A percentile compares a stretch with the other conserved stretches of the same genome.
Evolutionary conservation across 352 stramenopile genomes (phyloP).

Genomic region (Pythium dissimile): DNA sequence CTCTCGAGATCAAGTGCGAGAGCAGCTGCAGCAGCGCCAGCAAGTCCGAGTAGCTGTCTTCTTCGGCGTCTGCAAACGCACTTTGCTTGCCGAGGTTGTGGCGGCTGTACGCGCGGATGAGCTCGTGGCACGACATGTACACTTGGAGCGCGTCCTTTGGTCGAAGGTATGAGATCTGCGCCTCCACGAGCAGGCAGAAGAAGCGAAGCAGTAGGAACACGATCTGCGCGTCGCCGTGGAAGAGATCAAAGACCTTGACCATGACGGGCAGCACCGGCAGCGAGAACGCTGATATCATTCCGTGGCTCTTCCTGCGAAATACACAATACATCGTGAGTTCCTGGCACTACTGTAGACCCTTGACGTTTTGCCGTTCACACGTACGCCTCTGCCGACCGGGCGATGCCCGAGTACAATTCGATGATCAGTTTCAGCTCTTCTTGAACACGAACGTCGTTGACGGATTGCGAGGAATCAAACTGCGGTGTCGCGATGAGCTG

Average conservation of each 20-base stretch:
- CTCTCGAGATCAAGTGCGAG: conserved; percentile 75
- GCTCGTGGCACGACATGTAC: conserved; percentile 65
- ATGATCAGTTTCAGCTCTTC: conserved; percentile 77
- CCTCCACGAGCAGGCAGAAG: conserved; percentile 77
- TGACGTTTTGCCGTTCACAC: too few relatives aligned
- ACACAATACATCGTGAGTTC: not conserved
- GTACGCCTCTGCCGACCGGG: conserved; percentile 64
- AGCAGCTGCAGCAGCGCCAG: conserved; percentile 75
- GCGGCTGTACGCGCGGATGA: conserved; percentile 64
- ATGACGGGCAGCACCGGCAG: conserved; percentile 68
- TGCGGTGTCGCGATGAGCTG: conserved; percentile 50
- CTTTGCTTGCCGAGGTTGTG: conserved; percentile 72
- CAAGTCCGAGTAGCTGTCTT: conserved; percentile 75
- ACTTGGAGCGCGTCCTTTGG: conserved; percentile 67
- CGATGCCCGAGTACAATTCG: conserved; percentile 76
- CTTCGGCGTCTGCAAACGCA: conserved; percentile 57
- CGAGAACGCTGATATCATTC: conserved; percentile 58
- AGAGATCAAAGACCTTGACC: conserved; percentile 73
- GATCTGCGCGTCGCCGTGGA: conserved; percentile 68
- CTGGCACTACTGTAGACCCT: too few relatives aligned
- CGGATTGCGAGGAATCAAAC: conserved; percentile 55
- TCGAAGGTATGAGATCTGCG: conserved; percentile 73
- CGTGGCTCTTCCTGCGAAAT: conserved; percentile 40
- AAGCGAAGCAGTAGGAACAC: conserved; percentile 74
- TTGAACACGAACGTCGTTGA: conserved; percentile 62